These are phyloP conservation scores for Babesia ovis DNA, from an alignment of 169 alveolate species.

Conservation along the genomic window DNA sequence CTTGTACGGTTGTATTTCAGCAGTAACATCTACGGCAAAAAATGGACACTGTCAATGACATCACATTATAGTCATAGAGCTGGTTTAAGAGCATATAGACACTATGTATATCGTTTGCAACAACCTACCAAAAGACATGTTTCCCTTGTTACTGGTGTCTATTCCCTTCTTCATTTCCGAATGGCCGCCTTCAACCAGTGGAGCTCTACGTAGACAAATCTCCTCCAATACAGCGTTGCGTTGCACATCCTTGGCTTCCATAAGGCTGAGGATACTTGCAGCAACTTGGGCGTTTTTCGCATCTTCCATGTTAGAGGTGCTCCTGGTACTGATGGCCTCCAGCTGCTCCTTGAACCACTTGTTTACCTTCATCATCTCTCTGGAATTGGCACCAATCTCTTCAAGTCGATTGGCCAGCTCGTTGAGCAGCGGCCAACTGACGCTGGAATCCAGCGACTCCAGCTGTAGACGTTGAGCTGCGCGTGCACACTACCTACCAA, in stretches of 20 bases:
- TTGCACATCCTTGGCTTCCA: conserved; percentile 36
- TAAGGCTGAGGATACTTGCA: conserved; percentile 19
- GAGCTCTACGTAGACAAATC: conserved; percentile 46
- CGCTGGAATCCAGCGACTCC: conserved; percentile 35
- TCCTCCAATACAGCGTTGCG: conserved; percentile 25
- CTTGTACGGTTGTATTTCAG: conserved; percentile 16
- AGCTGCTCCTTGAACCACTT: conserved; percentile 61
- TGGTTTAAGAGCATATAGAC: neutral
- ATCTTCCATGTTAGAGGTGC: neutral
- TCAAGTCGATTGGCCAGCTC: conserved; percentile 42
- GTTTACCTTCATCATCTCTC: conserved; percentile 53
- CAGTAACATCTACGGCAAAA: neutral
- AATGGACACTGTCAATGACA: neutral
- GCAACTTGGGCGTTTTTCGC: conserved; percentile 29
- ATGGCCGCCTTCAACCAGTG: conserved; percentile 23
- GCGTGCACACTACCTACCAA: conserved; percentile 36
- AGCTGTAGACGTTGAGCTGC: neutral
- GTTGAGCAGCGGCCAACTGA: conserved; percentile 49
- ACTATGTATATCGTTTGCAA: neutral
- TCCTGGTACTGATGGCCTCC: conserved; percentile 2
- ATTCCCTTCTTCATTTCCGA: conserved; percentile 33
- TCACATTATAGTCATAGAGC: too few species aligned
- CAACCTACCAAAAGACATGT: conserved; percentile 1
- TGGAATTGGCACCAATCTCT: conserved; percentile 27
- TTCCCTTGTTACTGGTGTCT: conserved; percentile 42